Conservation (phyloP, 78 protist species). For the Capsaspora owczarzaki region DNA sequence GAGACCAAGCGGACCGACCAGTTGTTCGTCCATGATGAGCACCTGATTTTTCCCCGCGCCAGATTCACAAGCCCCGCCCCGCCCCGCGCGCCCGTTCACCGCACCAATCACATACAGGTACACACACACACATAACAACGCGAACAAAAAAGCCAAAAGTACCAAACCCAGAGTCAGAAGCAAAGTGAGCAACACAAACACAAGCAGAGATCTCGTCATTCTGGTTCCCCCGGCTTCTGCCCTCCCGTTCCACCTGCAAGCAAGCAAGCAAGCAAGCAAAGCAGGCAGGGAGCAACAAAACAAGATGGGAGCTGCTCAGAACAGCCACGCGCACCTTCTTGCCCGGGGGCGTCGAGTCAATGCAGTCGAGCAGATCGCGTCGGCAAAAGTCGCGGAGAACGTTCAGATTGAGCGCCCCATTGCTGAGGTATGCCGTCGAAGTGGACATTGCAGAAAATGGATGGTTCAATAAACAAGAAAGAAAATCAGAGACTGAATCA, state of each 20-base stretch:
- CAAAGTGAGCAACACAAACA: background rate
- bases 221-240: too few species aligned
- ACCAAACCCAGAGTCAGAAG: background rate
- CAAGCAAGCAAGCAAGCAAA: background rate
- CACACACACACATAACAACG: background rate
- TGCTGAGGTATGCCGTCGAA: background rate
- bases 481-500: too few species aligned
- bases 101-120: background rate
- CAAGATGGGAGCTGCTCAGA: background rate
- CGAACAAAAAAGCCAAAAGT: background rate
- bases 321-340: background rate
- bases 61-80: too few species aligned
- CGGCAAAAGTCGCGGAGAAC: background rate
- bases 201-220: too few species aligned
- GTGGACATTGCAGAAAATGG: background rate
- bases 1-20: slow-evolving; percentile 70
- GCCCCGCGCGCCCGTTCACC: too few species aligned
- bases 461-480: too few species aligned
- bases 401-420: background rate
- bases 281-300: too few species aligned
- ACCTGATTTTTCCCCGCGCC: too few species aligned
- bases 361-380: background rate
- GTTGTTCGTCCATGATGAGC: slow-evolving; percentile 66
- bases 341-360: slow-evolving; percentile 2
- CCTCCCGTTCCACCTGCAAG: too few species aligned